phyloP scores from a whole-genome alignment of 805 yeast genomes.

The Nakazawaea wickerhamii region DNA sequence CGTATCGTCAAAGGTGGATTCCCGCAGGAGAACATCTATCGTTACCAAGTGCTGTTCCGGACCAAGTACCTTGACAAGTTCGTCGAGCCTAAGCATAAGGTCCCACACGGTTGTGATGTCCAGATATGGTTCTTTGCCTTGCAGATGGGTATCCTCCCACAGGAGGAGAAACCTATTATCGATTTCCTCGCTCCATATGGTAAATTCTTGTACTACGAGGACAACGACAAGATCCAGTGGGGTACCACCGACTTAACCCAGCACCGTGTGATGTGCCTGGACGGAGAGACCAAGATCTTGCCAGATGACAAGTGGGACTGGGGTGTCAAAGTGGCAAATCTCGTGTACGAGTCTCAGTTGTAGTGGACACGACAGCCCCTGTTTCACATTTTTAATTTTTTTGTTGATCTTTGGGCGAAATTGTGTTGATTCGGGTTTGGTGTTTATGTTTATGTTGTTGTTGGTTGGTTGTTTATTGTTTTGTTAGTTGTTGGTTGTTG shows the following conservation, averaged over 20 bases:
- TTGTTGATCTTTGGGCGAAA: too few relatives aligned
- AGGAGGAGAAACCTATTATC: slow-evolving; percentile 18
- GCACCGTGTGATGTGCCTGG: slow-evolving; percentile 9
- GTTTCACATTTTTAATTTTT: too few relatives aligned
- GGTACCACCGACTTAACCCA: slow-evolving; percentile 4
- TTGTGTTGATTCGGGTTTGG: too few relatives aligned
- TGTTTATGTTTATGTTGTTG: background rate
- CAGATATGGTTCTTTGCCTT: slow-evolving; percentile 30
- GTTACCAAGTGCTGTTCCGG: slow-evolving; percentile 28
- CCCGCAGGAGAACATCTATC: slow-evolving; percentile 23
- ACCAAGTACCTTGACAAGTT: slow-evolving; percentile 21
- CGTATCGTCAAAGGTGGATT: slow-evolving; percentile 24
- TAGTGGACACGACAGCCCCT: background rate
- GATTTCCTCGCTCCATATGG: slow-evolving; percentile 8
- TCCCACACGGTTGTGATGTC: slow-evolving; percentile 33
- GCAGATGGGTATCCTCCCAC: slow-evolving; percentile 22
- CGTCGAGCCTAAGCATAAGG: slow-evolving; percentile 19
- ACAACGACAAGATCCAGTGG: slow-evolving; percentile 8
- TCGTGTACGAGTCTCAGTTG: slow-evolving; percentile 8
- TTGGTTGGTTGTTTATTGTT: background rate
- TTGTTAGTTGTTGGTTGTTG: background rate
- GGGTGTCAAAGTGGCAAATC: slow-evolving; percentile 11
- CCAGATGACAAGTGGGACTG: slow-evolving; percentile 11
- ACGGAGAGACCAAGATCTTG: slow-evolving; percentile 7
- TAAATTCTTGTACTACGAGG: slow-evolving; percentile 6